These are phyloP conservation scores for Colletotrichum tabaci DNA, from an alignment of 2,329 filamentous ascomycete genomes.

Conservation along the genomic window DNA sequence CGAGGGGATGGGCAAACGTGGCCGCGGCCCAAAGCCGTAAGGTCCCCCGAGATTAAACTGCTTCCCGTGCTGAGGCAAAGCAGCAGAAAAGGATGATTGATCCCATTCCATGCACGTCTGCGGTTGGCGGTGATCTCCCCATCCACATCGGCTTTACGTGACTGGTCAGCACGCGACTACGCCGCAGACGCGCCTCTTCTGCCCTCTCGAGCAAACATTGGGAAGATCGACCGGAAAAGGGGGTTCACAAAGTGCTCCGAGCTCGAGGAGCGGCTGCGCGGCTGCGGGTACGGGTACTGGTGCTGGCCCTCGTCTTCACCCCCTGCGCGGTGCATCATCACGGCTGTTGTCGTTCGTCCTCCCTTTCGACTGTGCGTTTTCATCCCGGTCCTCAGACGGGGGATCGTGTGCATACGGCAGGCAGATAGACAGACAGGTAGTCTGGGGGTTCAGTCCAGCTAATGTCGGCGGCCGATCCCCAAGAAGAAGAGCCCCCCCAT, in stretches of 20 bases:
- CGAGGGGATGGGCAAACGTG: background rate
- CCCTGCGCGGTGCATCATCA: slow-evolving; percentile 34
- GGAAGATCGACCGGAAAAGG: slow-evolving; percentile 26
- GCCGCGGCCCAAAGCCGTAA: slow-evolving; percentile 17
- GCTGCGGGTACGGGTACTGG: slow-evolving; percentile 5
- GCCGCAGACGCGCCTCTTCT: slow-evolving; percentile 9
- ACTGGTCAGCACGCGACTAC: slow-evolving; percentile 5
- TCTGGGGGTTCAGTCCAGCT: slow-evolving; percentile 10
- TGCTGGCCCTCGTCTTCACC: background rate
- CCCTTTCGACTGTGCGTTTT: background rate
- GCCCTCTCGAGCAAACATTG: slow-evolving; percentile 14
- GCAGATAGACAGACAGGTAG: no score
- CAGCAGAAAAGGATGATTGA: background rate
- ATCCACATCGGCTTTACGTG: background rate
- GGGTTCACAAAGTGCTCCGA: slow-evolving; percentile 32
- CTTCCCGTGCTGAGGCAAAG: slow-evolving; percentile 35
- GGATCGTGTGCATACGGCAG: slow-evolving; percentile 6
- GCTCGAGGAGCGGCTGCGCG: slow-evolving; percentile 32
- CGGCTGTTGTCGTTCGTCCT: slow-evolving; percentile 4
- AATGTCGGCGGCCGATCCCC: slow-evolving; percentile 14
- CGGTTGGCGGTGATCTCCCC: slow-evolving; percentile 24
- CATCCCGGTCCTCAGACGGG: background rate
- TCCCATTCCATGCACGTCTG: slow-evolving; percentile 24
- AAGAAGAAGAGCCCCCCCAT: background rate
- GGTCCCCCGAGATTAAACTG: slow-evolving; percentile 26